Conservation (phyloP, 768 basidiomycete genomes). For the Mycena haematopus region DNA sequence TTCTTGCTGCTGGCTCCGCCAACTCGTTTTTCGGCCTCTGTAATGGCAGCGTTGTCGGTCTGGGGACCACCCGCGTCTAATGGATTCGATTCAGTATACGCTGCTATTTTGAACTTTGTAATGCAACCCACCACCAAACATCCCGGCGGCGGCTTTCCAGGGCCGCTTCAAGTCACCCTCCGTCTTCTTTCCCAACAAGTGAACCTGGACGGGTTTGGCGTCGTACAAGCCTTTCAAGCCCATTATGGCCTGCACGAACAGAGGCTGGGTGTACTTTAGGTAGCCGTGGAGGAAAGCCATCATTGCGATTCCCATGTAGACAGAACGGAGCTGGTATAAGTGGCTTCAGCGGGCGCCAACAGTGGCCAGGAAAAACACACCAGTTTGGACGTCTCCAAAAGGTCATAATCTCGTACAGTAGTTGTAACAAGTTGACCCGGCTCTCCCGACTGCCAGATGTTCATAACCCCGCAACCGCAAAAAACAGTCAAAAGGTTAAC, state of each 20-base stretch:
- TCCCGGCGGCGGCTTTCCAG: conserved; percentile 73
- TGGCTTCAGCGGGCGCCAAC: neutral
- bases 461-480: conserved; percentile 1
- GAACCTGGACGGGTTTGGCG: conserved; percentile 82
- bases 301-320: conserved; percentile 80
- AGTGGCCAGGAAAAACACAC: conserved; percentile 42
- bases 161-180: conserved; percentile 90
- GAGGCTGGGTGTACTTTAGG: conserved; percentile 94
- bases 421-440: conserved; percentile 84
- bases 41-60: conserved; percentile 85
- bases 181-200: conserved; percentile 79
- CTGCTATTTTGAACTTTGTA: neutral
- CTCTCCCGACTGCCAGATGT: conserved; percentile 57
- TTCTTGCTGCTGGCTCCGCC: conserved; percentile 67
- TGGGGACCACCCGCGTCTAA: conserved; percentile 68
- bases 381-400: conserved; percentile 84
- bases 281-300: conserved; percentile 94
- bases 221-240: conserved; percentile 92
- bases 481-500: conserved; percentile 30
- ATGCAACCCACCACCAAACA: conserved; percentile 69
- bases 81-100: conserved; percentile 1
- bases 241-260: conserved; percentile 96
- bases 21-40: conserved; percentile 87
- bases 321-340: conserved; percentile 60
- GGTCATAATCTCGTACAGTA: conserved; percentile 93